Conservation (phyloP, 495 filamentous ascomycete genomes). For the Staphylotrichum longicolle region DNA sequence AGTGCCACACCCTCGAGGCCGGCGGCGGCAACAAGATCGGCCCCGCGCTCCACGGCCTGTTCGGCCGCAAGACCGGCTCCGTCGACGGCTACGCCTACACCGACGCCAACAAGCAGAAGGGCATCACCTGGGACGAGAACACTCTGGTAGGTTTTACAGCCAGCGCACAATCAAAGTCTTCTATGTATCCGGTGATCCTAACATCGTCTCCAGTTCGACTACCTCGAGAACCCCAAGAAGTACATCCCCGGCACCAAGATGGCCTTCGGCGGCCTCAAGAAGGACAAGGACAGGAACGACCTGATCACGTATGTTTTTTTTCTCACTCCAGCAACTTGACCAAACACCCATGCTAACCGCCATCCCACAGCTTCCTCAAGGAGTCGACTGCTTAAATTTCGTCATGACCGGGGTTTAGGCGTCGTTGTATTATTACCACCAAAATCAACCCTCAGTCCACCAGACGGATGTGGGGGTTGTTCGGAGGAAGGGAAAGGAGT, state of each 20-base stretch:
- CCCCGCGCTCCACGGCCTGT: conserved; percentile 94
- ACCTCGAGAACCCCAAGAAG: conserved; percentile 59
- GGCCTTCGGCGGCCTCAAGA: conserved; percentile 99
- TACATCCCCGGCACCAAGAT: conserved; percentile 99
- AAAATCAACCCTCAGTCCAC: neutral
- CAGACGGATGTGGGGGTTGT: neutral
- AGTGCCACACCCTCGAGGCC: conserved; percentile 92
- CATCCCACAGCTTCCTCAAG: conserved; percentile 58
- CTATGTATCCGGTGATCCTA: conserved; percentile 24
- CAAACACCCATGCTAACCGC: conserved; percentile 17
- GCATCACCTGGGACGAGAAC: conserved; percentile 80
- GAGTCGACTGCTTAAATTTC: conserved; percentile 56
- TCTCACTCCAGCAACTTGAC: conserved; percentile 14
- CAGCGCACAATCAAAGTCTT: neutral
- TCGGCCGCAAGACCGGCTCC: conserved; percentile 90
- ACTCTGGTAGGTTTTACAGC: conserved; percentile 66
- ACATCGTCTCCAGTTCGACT: conserved; percentile 43
- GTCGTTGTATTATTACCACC: conserved; percentile 20
- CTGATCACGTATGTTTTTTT: conserved; percentile 80
- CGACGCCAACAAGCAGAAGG: conserved; percentile 98
- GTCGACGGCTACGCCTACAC: conserved; percentile 95
- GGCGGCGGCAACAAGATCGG: conserved; percentile 95
- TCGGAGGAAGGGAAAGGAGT: conserved; percentile 8
- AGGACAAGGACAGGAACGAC: conserved; percentile 98
- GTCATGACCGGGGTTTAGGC: conserved; percentile 4